Evolutionary conservation across 768 basidiomycete genomes (phyloP).

Genomic region (Psilocybe cyanescens): DNA sequence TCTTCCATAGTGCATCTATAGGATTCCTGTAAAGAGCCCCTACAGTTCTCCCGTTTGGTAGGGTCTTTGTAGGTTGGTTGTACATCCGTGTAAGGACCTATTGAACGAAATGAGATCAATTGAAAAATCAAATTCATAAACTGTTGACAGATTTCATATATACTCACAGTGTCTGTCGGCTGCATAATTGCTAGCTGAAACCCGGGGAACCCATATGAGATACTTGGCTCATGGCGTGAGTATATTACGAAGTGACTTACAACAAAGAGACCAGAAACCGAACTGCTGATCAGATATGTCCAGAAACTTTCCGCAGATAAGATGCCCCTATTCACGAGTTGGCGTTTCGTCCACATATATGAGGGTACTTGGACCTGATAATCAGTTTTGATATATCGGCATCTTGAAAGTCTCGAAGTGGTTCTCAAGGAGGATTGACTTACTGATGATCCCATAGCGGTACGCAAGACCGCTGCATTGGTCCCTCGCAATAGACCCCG

Average conservation of each 20-base stretch:
- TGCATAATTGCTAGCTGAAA: background rate
- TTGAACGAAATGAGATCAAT: background rate
- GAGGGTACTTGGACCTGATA: background rate
- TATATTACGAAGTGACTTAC: background rate
- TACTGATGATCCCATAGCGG: constrained; percentile 1
- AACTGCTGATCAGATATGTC: constrained; percentile 1
- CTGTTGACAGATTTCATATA: background rate
- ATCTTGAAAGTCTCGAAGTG: background rate
- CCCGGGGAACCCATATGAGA: background rate
- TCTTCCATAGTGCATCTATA: background rate
- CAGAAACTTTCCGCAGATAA: background rate
- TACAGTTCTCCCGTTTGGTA: background rate
- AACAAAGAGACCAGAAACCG: background rate
- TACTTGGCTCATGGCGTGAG: background rate
- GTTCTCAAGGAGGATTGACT: background rate
- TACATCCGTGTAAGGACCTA: constrained; percentile 3
- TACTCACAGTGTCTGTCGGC: background rate
- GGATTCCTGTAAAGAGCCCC: constrained; percentile 1
- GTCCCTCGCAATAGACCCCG: background rate
- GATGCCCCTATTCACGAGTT: background rate
- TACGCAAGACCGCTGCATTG: background rate
- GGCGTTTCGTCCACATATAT: background rate
- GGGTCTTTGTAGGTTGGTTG: background rate
- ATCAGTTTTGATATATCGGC: background rate
- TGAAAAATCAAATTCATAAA: background rate